Conservation (phyloP, 192 early-diverging fungal genomes). For the Gamsiella multidivaricata region DNA sequence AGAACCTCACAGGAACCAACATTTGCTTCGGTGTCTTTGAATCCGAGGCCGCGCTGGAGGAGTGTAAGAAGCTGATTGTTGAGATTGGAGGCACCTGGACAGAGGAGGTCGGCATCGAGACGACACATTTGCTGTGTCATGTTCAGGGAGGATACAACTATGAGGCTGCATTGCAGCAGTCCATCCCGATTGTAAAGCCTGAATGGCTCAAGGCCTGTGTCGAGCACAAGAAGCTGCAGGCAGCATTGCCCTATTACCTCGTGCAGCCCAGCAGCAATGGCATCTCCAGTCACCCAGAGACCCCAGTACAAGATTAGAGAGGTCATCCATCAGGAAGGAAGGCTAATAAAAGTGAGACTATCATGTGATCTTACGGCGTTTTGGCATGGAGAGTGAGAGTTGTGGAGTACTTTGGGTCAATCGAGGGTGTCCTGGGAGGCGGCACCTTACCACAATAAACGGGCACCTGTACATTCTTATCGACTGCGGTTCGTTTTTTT, state of each 20-base stretch:
- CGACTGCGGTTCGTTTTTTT: background rate
- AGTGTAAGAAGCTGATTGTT: slow-evolving; percentile 78
- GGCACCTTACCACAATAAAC: background rate
- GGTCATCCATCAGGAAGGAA: no score
- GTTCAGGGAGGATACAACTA: slow-evolving; percentile 87
- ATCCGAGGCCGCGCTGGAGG: slow-evolving; percentile 63
- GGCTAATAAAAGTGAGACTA: no score
- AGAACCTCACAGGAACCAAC: slow-evolving; percentile 97
- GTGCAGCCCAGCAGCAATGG: slow-evolving; percentile 51
- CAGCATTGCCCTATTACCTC: slow-evolving; percentile 69
- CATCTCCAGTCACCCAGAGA: slow-evolving; percentile 36
- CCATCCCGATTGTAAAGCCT: slow-evolving; percentile 95
- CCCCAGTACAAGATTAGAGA: slow-evolving; percentile 18
- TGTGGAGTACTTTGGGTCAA: no score
- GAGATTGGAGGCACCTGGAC: slow-evolving; percentile 92
- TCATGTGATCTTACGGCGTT: no score
- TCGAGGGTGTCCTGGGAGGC: no score
- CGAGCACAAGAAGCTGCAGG: slow-evolving; percentile 88
- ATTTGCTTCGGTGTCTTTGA: slow-evolving; percentile 95
- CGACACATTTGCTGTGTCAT: slow-evolving; percentile 93
- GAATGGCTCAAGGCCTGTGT: slow-evolving; percentile 96
- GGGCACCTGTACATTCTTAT: background rate
- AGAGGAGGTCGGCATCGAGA: slow-evolving; percentile 84
- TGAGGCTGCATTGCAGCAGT: slow-evolving; percentile 86
- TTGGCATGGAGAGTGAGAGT: no score